These are phyloP conservation scores for Fusarium transvaalense DNA, from an alignment of 2,329 filamentous ascomycete genomes.

Conservation along the genomic window DNA sequence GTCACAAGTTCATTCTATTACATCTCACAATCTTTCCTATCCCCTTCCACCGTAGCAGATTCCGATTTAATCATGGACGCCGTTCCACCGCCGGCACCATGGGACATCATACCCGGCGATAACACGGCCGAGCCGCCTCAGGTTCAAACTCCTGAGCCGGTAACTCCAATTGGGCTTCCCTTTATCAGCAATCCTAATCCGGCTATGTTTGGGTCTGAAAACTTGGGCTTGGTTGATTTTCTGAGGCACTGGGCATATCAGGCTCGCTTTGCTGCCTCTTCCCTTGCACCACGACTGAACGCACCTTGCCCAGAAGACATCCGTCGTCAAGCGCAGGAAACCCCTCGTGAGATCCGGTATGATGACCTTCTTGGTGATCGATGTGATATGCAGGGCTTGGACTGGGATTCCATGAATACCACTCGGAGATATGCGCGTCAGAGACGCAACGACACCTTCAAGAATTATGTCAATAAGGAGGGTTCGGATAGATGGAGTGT, in stretches of 20 bases:
- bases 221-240: slow-evolving; percentile 64
- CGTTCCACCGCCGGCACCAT: slow-evolving; percentile 33
- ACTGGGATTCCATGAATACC: slow-evolving; percentile 68
- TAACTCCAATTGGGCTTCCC: slow-evolving; percentile 29
- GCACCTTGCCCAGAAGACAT: slow-evolving; percentile 51
- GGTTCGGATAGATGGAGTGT: slow-evolving; percentile 63
- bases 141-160: neutral
- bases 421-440: slow-evolving; percentile 62
- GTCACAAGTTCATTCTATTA: slow-evolving; percentile 31
- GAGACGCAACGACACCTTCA: slow-evolving; percentile 63
- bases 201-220: slow-evolving; percentile 60
- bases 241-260: slow-evolving; percentile 62
- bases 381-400: slow-evolving; percentile 70
- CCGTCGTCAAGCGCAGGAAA: slow-evolving; percentile 47
- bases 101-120: slow-evolving; percentile 10
- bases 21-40: slow-evolving; percentile 18
- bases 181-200: slow-evolving; percentile 53
- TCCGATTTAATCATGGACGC: slow-evolving; percentile 34
- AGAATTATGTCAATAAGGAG: slow-evolving; percentile 68
- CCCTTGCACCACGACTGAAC: slow-evolving; percentile 44
- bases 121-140: slow-evolving; percentile 1
- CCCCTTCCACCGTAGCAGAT: slow-evolving; percentile 21
- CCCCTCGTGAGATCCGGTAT: slow-evolving; percentile 51
- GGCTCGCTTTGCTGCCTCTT: slow-evolving; percentile 37
- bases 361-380: slow-evolving; percentile 66